phyloP scores from a whole-genome alignment of 805 yeast species.

The Tetrapisispora namnaoensis region DNA sequence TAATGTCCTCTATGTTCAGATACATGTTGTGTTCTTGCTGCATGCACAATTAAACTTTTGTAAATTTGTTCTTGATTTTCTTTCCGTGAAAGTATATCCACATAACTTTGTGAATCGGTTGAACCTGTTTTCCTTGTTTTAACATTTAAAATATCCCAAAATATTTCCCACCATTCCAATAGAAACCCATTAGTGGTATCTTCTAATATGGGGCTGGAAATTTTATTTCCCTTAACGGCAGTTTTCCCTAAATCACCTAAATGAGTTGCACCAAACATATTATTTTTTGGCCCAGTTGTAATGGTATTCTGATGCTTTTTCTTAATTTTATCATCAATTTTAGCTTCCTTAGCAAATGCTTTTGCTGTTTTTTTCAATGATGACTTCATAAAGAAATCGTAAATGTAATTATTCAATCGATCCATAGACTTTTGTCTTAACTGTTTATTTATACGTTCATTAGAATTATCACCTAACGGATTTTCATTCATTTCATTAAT shows the following conservation, averaged over 20 bases:
- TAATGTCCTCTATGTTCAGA: conserved; percentile 32
- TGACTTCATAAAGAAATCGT: conserved; percentile 73
- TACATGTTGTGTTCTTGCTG: conserved; percentile 38
- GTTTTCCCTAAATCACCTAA: neutral
- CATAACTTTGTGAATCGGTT: conserved; percentile 58
- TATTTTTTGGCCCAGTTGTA: neutral
- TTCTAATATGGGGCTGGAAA: conserved; percentile 22
- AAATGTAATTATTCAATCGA: conserved; percentile 70
- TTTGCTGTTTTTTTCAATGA: conserved; percentile 63
- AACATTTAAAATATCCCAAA: conserved; percentile 89
- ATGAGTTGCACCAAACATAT: neutral
- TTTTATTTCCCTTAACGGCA: neutral
- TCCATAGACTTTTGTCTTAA: conserved; percentile 22
- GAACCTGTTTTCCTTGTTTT: conserved; percentile 59
- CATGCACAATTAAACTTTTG: conserved; percentile 35
- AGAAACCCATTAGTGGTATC: conserved; percentile 84
- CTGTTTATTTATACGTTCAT: neutral
- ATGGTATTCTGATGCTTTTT: neutral
- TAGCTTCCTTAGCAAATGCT: conserved; percentile 68
- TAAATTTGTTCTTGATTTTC: conserved; percentile 50
- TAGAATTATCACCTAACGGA: neutral
- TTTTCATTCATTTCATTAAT: neutral
- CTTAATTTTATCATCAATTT: conserved; percentile 29
- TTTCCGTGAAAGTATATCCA: conserved; percentile 49
- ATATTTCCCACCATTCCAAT: conserved; percentile 93